Evolutionary conservation across 805 yeast genomes (phyloP), one percentile per base, ranked within the genome.

Genomic region (Candida koratica): DNA sequence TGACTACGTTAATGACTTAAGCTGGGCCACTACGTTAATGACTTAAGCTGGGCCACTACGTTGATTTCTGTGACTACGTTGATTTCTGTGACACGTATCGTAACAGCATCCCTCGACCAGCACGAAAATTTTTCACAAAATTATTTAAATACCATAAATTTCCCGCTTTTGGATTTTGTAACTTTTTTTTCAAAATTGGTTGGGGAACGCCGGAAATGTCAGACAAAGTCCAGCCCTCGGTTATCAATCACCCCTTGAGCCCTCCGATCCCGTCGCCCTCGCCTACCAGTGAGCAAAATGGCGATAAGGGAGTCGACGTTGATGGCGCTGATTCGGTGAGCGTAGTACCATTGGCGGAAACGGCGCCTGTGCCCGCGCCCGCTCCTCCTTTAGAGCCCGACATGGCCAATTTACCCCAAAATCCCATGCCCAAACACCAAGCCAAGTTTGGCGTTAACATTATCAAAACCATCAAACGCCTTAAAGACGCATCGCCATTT

Each of bases 401-500:
- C 49, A 73, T 80, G 80, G 52, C 75, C 49, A 79, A 80, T 46
- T 64, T 83, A 16, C 85, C 90, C 2, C 66, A 49, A 9, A 53
- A 68, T 44, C 90, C 95, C 12, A 63, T 84, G 47, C 90, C 93
- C 17, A 69, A 73, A 34, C 97, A 93, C 60, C 97, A 93, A 61
- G 73, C 75, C 49, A 83, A 82, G 52, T 89, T 81, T 53, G 86
- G 90, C 1, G 48, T 76, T 13, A 83, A 85, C 44, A 76, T 89
- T 2, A 71, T 93, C 34, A 85, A 89, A 51, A 89, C 95, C 9
- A 81, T 93, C 43, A 87, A 84, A 58, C 69, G 97, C 43, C 72
- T 90, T 52, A 86, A 88, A 59, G 98, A 93, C 61, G 95, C 97
- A 1, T 77, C 71, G 11, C 97, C 97, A 2, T 93, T 93, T 55